Evolutionary conservation across 2,329 filamentous ascomycete genomes (phyloP).

Genomic region (Talaromyces piceae): DNA sequence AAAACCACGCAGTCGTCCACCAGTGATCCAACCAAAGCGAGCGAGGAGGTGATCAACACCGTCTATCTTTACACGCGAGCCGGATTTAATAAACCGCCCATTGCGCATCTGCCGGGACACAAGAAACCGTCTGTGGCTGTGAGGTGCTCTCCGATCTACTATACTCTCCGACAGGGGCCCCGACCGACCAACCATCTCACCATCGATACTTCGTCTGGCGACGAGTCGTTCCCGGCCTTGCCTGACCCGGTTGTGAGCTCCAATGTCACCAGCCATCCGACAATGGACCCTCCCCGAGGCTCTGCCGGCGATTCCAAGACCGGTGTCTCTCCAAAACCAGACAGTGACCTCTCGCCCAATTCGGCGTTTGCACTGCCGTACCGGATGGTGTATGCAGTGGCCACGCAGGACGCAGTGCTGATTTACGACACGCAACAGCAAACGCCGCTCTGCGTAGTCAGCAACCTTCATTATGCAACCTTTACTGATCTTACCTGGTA

Average conservation of each 20-base stretch:
- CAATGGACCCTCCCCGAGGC: constrained; percentile 69
- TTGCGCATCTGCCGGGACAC: constrained; percentile 90
- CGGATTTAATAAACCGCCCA: constrained; percentile 91
- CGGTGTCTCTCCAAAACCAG: constrained; percentile 48
- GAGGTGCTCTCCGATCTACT: constrained; percentile 84
- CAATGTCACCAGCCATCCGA: constrained; percentile 27
- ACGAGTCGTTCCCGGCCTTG: constrained; percentile 73
- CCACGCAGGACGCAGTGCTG: constrained; percentile 89
- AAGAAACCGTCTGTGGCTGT: constrained; percentile 97
- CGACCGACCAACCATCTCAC: constrained; percentile 80
- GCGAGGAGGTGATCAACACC: constrained; percentile 87
- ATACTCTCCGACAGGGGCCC: constrained; percentile 63
- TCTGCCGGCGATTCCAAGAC: constrained; percentile 46
- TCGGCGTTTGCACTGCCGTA: constrained; percentile 78
- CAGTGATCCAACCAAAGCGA: constrained; percentile 61
- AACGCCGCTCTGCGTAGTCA: constrained; percentile 86
- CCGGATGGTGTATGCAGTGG: constrained; percentile 91
- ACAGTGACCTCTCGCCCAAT: constrained; percentile 28
- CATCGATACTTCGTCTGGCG: constrained; percentile 82
- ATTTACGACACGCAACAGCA: constrained; percentile 97
- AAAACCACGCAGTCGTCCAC: constrained; percentile 66
- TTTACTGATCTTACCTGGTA: constrained; percentile 97
- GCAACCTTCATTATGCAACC: constrained; percentile 93
- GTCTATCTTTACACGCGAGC: constrained; percentile 97
- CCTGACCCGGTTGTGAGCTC: constrained; percentile 69